phyloP scores from a whole-genome alignment of 371 early-diverging fungal genomes.

The Rhizomucor miehei region DNA sequence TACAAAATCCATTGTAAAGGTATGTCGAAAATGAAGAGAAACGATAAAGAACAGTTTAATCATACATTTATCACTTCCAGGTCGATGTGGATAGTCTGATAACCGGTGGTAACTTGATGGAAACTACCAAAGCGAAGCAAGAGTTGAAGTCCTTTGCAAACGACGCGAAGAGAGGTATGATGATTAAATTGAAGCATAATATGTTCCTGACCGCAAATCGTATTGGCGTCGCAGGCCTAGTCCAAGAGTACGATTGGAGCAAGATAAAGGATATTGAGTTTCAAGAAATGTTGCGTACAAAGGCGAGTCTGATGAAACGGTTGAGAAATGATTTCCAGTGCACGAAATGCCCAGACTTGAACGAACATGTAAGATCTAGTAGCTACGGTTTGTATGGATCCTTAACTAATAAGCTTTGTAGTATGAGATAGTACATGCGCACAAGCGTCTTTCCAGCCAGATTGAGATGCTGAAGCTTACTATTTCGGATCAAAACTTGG shows the following conservation, averaged over 20 bases:
- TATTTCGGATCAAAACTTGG: slow-evolving; percentile 89
- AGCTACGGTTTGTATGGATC: no score
- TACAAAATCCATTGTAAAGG: slow-evolving; percentile 49
- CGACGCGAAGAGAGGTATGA: slow-evolving; percentile 33
- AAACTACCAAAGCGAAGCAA: slow-evolving; percentile 44
- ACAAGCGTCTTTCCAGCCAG: slow-evolving; percentile 62
- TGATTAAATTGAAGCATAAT: background rate
- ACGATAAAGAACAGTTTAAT: background rate
- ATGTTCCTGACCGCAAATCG: background rate
- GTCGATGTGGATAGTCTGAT: slow-evolving; percentile 54
- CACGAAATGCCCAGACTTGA: slow-evolving; percentile 78
- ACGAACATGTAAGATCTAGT: slow-evolving; percentile 79
- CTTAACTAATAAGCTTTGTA: slow-evolving; percentile 9
- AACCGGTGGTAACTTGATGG: slow-evolving; percentile 41
- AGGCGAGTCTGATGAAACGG: slow-evolving; percentile 46
- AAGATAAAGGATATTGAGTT: slow-evolving; percentile 86
- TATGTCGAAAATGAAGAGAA: slow-evolving; percentile 7
- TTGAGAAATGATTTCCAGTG: slow-evolving; percentile 66
- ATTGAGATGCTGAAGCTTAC: slow-evolving; percentile 73
- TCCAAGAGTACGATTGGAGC: slow-evolving; percentile 64
- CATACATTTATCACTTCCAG: slow-evolving; percentile 19
- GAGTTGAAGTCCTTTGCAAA: slow-evolving; percentile 55
- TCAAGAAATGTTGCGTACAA: slow-evolving; percentile 58
- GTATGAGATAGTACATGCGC: slow-evolving; percentile 71
- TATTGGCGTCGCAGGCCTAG: slow-evolving; percentile 16